phyloP scores from a whole-genome alignment of 257 asterid species.

The Plantago elongata region DNA sequence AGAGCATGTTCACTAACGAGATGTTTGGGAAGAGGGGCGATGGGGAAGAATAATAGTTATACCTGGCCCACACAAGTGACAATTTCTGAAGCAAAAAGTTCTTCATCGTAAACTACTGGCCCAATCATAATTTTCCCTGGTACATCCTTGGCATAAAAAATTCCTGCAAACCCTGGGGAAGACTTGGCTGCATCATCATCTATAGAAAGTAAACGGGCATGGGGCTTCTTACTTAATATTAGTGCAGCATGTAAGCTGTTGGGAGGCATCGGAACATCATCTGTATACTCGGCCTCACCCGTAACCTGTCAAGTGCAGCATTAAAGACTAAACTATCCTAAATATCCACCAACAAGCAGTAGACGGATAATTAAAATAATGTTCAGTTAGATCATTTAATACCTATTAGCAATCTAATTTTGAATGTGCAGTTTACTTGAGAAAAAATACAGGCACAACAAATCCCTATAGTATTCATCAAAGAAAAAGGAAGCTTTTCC shows the following conservation, averaged over 20 bases:
- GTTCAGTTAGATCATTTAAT: too few species aligned
- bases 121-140: slow-evolving; percentile 68
- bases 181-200: slow-evolving; percentile 71
- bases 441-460: too few species aligned
- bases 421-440: too few species aligned
- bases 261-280: slow-evolving; percentile 90
- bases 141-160: slow-evolving; percentile 65
- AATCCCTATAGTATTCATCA: too few species aligned
- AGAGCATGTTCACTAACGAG: neutral
- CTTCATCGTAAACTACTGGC: slow-evolving; percentile 70
- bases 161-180: slow-evolving; percentile 75
- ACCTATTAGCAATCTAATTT: too few species aligned
- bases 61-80: slow-evolving; percentile 99
- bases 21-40: neutral
- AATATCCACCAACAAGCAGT: slow-evolving; percentile 11
- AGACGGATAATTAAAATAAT: neutral
- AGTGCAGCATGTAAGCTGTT: slow-evolving; percentile 75
- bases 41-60: slow-evolving; percentile 3
- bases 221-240: slow-evolving; percentile 81
- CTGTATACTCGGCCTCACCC: slow-evolving; percentile 97
- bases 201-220: slow-evolving; percentile 71
- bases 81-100: slow-evolving; percentile 64
- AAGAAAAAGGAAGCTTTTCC: too few species aligned
- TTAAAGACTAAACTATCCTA: neutral
- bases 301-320: slow-evolving; percentile 54